Evolutionary conservation across 352 stramenopile species (phyloP).

Genomic region (Globisporangium alternatum): DNA sequence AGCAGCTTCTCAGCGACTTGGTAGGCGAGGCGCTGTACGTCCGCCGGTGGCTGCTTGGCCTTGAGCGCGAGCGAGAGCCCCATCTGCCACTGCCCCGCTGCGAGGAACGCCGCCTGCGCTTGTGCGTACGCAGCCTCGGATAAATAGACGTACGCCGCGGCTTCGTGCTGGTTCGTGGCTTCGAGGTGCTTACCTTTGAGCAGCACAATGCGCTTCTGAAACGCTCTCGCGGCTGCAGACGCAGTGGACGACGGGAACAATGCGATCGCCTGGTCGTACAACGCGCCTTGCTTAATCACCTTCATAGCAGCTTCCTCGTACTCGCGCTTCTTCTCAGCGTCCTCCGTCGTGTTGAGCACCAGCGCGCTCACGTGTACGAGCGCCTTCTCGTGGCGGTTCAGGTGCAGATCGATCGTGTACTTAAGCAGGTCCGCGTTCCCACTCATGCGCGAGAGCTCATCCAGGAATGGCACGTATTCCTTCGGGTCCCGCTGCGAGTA

Average conservation of each 20-base stretch:
- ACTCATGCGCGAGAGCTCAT: slow-evolving; percentile 36
- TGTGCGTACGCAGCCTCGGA: slow-evolving; percentile 34
- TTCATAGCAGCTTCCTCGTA: slow-evolving; percentile 35
- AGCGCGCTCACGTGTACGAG: slow-evolving; percentile 40
- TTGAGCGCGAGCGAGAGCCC: slow-evolving; percentile 42
- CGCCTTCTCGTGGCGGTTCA: slow-evolving; percentile 41
- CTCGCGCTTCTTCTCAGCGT: slow-evolving; percentile 11
- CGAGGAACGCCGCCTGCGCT: slow-evolving; percentile 54
- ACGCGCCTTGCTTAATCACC: slow-evolving; percentile 37
- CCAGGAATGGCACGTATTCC: slow-evolving; percentile 63
- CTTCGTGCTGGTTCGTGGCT: slow-evolving; percentile 35
- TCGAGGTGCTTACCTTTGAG: slow-evolving; percentile 52
- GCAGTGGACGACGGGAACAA: slow-evolving; percentile 33
- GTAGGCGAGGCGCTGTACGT: slow-evolving; percentile 45
- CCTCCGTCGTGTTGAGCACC: slow-evolving; percentile 19
- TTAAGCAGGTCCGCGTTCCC: slow-evolving; percentile 37
- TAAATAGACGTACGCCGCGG: slow-evolving; percentile 64
- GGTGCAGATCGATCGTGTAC: slow-evolving; percentile 57
- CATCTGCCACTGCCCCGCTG: slow-evolving; percentile 58
- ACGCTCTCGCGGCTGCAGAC: slow-evolving; percentile 12
- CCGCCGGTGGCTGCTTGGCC: slow-evolving; percentile 21
- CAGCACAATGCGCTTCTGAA: slow-evolving; percentile 38
- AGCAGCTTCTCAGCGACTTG: slow-evolving; percentile 52
- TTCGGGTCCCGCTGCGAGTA: slow-evolving; percentile 71
- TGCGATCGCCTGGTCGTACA: slow-evolving; percentile 51